Evolutionary conservation across 2,329 filamentous ascomycete genomes (phyloP).

Genomic region (Aspergillus aculeatinus): DNA sequence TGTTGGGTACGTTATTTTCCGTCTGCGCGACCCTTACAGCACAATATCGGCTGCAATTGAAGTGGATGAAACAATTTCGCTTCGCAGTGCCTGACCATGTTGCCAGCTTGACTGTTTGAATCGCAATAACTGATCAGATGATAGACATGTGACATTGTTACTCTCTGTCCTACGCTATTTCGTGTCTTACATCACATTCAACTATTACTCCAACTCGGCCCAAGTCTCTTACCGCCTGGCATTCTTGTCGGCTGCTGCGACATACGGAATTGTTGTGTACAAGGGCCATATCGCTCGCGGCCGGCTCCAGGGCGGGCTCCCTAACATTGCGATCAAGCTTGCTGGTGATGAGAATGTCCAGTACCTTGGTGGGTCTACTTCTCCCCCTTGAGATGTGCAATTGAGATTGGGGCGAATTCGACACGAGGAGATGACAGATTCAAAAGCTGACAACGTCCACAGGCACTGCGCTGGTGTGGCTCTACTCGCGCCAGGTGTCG

Average conservation of each 20-base stretch:
- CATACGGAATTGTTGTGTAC: constrained; percentile 98
- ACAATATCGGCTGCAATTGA: not conserved
- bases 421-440: too few relatives aligned
- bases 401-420: not conserved
- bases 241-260: constrained; percentile 83
- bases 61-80: not conserved
- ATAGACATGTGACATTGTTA: constrained; percentile 82
- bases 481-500: constrained; percentile 83
- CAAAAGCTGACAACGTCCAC: constrained; percentile 14
- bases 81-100: constrained; percentile 9
- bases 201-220: constrained; percentile 75
- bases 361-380: constrained; percentile 72
- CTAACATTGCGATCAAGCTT: constrained; percentile 64
- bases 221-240: constrained; percentile 84
- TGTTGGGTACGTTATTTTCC: constrained; percentile 63
- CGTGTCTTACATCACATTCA: constrained; percentile 84
- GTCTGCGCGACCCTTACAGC: not conserved
- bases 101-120: constrained; percentile 1
- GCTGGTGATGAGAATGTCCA: constrained; percentile 93
- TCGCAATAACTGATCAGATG: constrained; percentile 25
- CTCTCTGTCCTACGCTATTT: constrained; percentile 78
- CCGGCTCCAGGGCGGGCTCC: constrained; percentile 67
- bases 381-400: too few relatives aligned
- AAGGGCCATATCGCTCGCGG: constrained; percentile 89
- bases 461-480: constrained; percentile 96